These are phyloP conservation scores for Wickerhamiella cacticola DNA, from an alignment of 805 yeast species.

Conservation along the genomic window DNA sequence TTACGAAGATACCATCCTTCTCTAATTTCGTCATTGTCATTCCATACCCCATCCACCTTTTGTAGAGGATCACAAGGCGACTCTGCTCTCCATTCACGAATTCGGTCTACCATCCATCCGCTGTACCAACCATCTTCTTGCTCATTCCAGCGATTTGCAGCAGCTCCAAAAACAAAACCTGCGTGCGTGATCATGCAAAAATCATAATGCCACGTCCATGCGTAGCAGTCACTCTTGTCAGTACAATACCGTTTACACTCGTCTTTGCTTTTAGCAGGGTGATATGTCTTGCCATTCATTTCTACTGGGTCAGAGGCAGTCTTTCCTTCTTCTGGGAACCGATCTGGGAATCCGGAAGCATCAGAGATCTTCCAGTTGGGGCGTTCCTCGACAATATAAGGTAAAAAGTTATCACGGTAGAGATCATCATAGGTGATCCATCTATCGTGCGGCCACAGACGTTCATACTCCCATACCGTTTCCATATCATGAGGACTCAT, in stretches of 20 bases:
- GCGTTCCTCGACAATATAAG: conserved; percentile 21
- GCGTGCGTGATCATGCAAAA: conserved; percentile 15
- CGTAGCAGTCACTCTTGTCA: conserved; percentile 17
- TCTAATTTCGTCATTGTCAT: conserved; percentile 10
- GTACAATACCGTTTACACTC: conserved; percentile 16
- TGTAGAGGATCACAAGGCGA: conserved; percentile 11
- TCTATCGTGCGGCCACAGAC: conserved; percentile 15
- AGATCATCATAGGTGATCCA: conserved; percentile 24
- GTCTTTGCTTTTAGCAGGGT: neutral
- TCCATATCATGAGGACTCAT: conserved; percentile 24
- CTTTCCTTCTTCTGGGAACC: neutral
- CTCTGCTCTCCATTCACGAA: conserved; percentile 17
- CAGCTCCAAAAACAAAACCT: conserved; percentile 18
- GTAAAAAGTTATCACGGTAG: conserved; percentile 27
- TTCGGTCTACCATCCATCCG: conserved; percentile 28
- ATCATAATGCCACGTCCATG: conserved; percentile 15
- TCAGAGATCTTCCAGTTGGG: conserved; percentile 23
- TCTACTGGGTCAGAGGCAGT: neutral
- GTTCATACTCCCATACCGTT: conserved; percentile 26
- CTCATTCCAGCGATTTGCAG: conserved; percentile 15
- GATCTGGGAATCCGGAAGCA: conserved; percentile 2
- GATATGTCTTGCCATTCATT: neutral
- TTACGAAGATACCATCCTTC: conserved; percentile 23
- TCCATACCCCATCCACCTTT: conserved; percentile 10
- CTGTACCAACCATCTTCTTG: conserved; percentile 15